Base-by-base conservation (phyloP, 306 rosid species). In the Vachellia pachyceras region DNA sequence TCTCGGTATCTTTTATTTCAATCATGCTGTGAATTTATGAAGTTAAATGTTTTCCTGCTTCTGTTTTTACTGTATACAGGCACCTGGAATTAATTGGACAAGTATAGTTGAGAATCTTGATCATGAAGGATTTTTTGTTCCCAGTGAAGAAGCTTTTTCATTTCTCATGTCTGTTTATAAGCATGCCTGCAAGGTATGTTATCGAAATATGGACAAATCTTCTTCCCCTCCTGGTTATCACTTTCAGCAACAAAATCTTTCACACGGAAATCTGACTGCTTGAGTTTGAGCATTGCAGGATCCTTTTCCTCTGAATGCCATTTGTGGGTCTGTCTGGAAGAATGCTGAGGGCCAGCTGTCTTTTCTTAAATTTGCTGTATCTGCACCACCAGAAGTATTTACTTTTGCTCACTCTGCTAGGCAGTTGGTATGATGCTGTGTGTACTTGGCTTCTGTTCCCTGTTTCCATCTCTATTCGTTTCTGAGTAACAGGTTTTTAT, bases 251-350 rank as follows among this genome's bases (percentile, higher is more conserved):
- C 9, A 22, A 69, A 78, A 78, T 68, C 54, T 69, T 50, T 25
- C 44, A 37, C 67, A 5, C 46, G 25, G 18, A 67, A 29, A 77
- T 80, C 80, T 74, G 36, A 80, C 41, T 69, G 36, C 14, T 80
- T 73, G 87, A 76, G 49, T 58, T 80, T 87, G 88, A 60, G 72
- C 64, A 70, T 70, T 66, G 72, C 85, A 96, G 99, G 99, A 92
- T 73, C 90, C 90, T n/a, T 94, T 96, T 85, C 99, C 99, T n/a
- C 92, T 96, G 63, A 92, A 94, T 84, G 91, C 97, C 45, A 76
- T 96, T 54, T 96, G 94, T 82, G 97, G 99, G 75, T 92, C 97
- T 73, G 88, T 96, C 67, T 96, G 99, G 99, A 92, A 94, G 89
- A 93, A 96, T 76, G 90, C 90, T 2, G 99, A 96, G 91, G 98